These are phyloP conservation scores for Fraxinus nigra DNA, from an alignment of 305 asterid genomes.

Conservation along the genomic window DNA sequence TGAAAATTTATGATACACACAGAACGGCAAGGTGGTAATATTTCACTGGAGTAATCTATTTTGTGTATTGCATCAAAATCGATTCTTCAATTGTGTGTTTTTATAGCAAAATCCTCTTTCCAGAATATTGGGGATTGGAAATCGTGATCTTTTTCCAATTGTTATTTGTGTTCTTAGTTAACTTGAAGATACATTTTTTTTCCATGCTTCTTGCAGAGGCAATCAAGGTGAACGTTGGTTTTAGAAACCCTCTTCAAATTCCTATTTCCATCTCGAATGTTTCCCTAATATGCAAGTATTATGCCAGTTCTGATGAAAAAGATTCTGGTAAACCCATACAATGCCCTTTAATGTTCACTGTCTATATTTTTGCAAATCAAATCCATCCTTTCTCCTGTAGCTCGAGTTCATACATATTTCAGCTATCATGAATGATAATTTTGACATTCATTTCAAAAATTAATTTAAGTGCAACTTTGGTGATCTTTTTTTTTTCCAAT, in stretches of 20 bases:
- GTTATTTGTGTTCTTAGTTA: conserved; percentile 20
- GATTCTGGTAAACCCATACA: conserved; percentile 48
- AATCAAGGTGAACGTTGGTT: conserved; percentile 70
- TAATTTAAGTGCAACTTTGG: conserved; percentile 24
- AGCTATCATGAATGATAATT: background rate
- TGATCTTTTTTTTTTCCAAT: conserved; percentile 23
- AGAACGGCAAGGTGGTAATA: background rate
- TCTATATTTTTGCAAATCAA: background rate
- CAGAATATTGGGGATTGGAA: background rate
- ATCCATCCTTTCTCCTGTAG: background rate
- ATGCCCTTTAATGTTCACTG: conserved; percentile 8
- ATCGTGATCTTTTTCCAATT: background rate
- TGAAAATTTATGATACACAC: conserved; percentile 11
- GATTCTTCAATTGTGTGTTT: conserved; percentile 12
- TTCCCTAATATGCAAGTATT: conserved; percentile 79
- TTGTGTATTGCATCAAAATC: conserved; percentile 8
- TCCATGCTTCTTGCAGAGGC: conserved; percentile 63
- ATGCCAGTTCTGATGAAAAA: conserved; percentile 42
- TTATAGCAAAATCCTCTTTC: conserved; percentile 10
- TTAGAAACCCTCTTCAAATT: conserved; percentile 92
- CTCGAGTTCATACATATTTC: background rate
- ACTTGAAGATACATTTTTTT: conserved; percentile 21
- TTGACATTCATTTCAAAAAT: background rate
- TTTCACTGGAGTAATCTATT: conserved; percentile 2
- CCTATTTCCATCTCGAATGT: conserved; percentile 75